Evolutionary conservation across 805 yeast species (phyloP), one percentile per base, ranked within the genome.

Genomic region (Wickerhamomyces xylosicus): DNA sequence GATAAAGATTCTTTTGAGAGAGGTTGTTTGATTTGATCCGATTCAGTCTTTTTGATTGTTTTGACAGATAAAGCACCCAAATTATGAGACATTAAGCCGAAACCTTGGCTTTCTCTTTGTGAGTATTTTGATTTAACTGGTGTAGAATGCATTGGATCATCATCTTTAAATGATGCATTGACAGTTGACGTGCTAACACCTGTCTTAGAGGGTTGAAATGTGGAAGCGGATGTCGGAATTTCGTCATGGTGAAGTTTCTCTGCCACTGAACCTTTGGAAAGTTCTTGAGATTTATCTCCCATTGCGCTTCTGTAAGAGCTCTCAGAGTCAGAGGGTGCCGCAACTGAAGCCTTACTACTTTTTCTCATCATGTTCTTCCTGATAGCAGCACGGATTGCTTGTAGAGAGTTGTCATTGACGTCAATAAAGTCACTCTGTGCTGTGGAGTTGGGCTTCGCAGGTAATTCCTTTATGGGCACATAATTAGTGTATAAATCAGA

Each of bases 371-470:
- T 60, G 38, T 71, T 67, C 42, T 67, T 69, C 21, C 72, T 48
- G 8, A 69, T 67, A 2, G 71, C 67, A 5, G 63, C 60, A 42
- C 68, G 62, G n/a, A 69, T 69, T 0, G 71, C 71, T 41, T 66
- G 69, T 43, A 69, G 68, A 7, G 74, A 69, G 13, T 38, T 46
- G 38, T 59, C 63, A 33, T 62, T 64, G 4, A 25, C 29, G 33
- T 67, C 69, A 11, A 41, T 38, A 6, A 54, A 48, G 9, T 48
- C 47, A 22, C 49, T 49, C 19, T 46, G 40, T 11, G 46, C 45
- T 25, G 9, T 25, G 8, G 35, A 29, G 4, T 37, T 27, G 32
- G 18, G 18, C 31, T 37, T 31, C n/a, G 19, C 15, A 14, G 27
- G 16, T 27, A 15, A 5, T 13, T 17, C 20, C 5, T 35, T 35